Base-by-base conservation (phyloP, 306 rosid species). In the Fragaria nilgerrensis region DNA sequence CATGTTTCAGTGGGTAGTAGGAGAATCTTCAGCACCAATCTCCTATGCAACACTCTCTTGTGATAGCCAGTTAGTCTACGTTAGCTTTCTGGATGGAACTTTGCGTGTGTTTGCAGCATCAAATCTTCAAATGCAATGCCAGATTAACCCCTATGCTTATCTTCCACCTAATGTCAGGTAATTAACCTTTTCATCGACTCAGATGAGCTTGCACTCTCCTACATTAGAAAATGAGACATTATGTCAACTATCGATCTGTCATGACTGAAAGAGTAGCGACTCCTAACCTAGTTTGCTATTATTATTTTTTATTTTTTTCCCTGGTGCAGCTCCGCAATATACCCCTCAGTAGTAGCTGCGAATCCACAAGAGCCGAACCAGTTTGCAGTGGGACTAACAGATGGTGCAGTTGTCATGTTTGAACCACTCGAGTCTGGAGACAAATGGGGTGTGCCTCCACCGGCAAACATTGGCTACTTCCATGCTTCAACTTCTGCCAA, bases 281-380 rank as follows among this genome's bases (percentile, higher is more conserved):
- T 61, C 11, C 50, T 36, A 66, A 55, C 45, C 13, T 14, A 41
- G 9, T 17, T 36, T 69, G 71, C n/a, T 23, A 2, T 17, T n/a
- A 13, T 14, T 67, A 19, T 27, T 29, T n/a, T n/a, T 25, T 13
- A 22, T 45, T 32, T 25, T 13, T 29, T 45, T 32, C 55, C 7
- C 62, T 47, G 84, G 72, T 12, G 86, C 94, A 85, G 86, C 70
- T 81, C 85, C 61, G 73, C 75, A 11, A 87, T 82, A 37, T 87
- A 78, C 9, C 93, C 98, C 16, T 79, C 74, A 15, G 93, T 88
- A 68, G 75, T 95, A 16, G 92, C 97, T 9, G 96, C 96, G 22
- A 91, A 92, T 82, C 98, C 97, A 3, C 96, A 88, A 37, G 97
- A 92, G 74, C 78, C 95, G 49, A 89, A 89, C 72, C 97, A 92